Conservation (phyloP, 2,329 filamentous ascomycete species). For the Ophiosphaerella narmari region DNA sequence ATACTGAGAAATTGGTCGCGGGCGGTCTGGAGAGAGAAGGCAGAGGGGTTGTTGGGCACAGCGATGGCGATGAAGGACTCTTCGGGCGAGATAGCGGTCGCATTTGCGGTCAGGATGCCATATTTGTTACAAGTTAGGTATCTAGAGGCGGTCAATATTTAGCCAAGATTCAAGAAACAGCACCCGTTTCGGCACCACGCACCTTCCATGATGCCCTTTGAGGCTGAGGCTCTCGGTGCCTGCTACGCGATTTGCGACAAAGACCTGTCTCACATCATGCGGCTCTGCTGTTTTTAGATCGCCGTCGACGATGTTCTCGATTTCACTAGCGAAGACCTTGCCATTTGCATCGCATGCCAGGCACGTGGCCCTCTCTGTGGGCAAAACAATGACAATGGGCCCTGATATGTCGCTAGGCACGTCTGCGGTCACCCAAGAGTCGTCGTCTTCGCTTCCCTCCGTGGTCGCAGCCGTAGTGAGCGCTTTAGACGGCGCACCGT, state of each 20-base stretch:
- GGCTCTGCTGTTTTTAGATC: conserved; percentile 87
- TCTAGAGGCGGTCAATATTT: conserved; percentile 49
- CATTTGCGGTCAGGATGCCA: conserved; percentile 74
- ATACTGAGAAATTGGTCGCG: conserved; percentile 72
- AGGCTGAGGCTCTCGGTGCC: conserved; percentile 83
- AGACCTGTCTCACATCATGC: conserved; percentile 94
- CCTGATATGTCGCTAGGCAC: conserved; percentile 74
- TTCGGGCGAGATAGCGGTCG: conserved; percentile 80
- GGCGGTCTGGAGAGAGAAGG: conserved; percentile 75
- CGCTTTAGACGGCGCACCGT: conserved; percentile 40
- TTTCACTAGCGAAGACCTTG: conserved; percentile 77
- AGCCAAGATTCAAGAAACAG: too few relatives aligned
- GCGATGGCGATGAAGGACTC: conserved; percentile 77
- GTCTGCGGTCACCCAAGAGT: conserved; percentile 91
- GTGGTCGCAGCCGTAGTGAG: conserved; percentile 42
- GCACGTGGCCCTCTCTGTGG: conserved; percentile 72
- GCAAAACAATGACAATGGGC: conserved; percentile 80
- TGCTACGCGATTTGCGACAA: conserved; percentile 82
- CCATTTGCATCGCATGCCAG: conserved; percentile 86
- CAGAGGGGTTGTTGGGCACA: conserved; percentile 66
- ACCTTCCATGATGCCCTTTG: conserved; percentile 89
- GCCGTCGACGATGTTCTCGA: conserved; percentile 88
- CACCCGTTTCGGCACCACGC: neutral
- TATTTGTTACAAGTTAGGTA: conserved; percentile 86
- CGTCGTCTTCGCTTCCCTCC: conserved; percentile 65